Evolutionary conservation across 2,329 filamentous ascomycete genomes (phyloP).

Genomic region (Periconia sp.): DNA sequence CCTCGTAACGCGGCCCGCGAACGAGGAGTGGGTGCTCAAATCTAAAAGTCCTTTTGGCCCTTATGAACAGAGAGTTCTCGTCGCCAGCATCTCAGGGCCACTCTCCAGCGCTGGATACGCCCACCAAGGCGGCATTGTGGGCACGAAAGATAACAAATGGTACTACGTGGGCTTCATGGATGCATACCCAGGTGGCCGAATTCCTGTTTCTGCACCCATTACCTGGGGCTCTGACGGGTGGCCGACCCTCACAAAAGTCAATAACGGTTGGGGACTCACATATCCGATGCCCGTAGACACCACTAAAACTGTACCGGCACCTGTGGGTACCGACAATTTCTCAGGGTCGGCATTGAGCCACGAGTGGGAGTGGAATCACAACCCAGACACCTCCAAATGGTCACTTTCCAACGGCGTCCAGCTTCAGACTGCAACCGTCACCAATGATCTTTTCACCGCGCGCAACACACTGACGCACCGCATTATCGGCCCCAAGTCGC

Average conservation of each 20-base stretch:
- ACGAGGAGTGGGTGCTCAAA: slow-evolving; percentile 54
- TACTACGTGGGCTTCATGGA: slow-evolving; percentile 62
- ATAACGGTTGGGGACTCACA: slow-evolving; percentile 52
- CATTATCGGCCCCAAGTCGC: slow-evolving; percentile 44
- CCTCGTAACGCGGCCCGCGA: slow-evolving; percentile 51
- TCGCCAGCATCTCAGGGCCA: slow-evolving; percentile 47
- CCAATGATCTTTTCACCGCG: slow-evolving; percentile 51
- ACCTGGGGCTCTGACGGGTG: slow-evolving; percentile 57
- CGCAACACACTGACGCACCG: slow-evolving; percentile 48
- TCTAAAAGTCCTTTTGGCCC: slow-evolving; percentile 56
- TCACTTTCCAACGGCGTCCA: slow-evolving; percentile 33
- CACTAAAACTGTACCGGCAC: slow-evolving; percentile 30
- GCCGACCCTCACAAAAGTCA: slow-evolving; percentile 48
- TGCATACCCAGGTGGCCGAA: slow-evolving; percentile 58
- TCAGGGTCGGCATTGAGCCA: slow-evolving; percentile 44
- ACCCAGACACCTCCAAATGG: slow-evolving; percentile 55
- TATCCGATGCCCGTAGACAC: slow-evolving; percentile 44
- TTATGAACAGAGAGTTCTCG: slow-evolving; percentile 51
- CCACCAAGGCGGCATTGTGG: slow-evolving; percentile 60
- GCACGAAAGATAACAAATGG: slow-evolving; percentile 57
- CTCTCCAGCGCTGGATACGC: slow-evolving; percentile 50
- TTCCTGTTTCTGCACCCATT: slow-evolving; percentile 60
- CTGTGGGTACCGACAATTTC: slow-evolving; percentile 52
- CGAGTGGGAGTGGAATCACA: slow-evolving; percentile 65
- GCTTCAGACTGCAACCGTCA: slow-evolving; percentile 55